Evolutionary conservation across 306 rosid genomes (phyloP).

Genomic region (Elaeagnus macrophylla): DNA sequence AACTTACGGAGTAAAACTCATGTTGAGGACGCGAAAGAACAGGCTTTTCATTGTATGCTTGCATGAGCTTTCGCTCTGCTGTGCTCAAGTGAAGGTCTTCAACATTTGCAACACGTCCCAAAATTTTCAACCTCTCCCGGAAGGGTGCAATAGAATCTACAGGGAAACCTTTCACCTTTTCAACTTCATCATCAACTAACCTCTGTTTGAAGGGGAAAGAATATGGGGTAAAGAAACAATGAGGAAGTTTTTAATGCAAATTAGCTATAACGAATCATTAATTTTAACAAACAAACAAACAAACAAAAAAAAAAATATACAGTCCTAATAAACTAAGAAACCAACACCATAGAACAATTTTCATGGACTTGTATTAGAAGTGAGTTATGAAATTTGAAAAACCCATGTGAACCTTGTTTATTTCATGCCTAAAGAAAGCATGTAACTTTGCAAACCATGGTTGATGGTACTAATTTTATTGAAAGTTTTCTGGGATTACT

Average conservation of each 20-base stretch:
- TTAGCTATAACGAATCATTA: background rate
- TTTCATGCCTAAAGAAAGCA: background rate
- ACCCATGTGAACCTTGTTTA: background rate
- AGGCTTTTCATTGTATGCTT: constrained; percentile 97
- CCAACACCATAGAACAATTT: background rate
- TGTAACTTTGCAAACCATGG: background rate
- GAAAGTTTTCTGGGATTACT: background rate
- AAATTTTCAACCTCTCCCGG: constrained; percentile 86
- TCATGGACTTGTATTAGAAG: too few relatives aligned
- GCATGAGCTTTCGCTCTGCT: constrained; percentile 82
- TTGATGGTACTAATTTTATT: background rate
- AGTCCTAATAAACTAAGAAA: background rate
- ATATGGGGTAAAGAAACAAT: background rate
- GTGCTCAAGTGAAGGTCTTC: constrained; percentile 84
- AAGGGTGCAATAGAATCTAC: constrained; percentile 59
- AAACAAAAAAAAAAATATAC: too few relatives aligned
- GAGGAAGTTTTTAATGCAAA: too few relatives aligned
- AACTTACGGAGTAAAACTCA: constrained; percentile 65
- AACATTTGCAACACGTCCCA: constrained; percentile 77
- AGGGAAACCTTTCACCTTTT: constrained; percentile 88
- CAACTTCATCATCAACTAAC: constrained; percentile 82
- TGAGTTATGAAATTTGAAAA: background rate
- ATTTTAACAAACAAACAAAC: background rate
- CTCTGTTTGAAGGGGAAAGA: constrained; percentile 31
- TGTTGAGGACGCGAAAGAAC: constrained; percentile 99